phyloP scores from a whole-genome alignment of 2,329 filamentous ascomycete species.

The Blastomyces percursus region DNA sequence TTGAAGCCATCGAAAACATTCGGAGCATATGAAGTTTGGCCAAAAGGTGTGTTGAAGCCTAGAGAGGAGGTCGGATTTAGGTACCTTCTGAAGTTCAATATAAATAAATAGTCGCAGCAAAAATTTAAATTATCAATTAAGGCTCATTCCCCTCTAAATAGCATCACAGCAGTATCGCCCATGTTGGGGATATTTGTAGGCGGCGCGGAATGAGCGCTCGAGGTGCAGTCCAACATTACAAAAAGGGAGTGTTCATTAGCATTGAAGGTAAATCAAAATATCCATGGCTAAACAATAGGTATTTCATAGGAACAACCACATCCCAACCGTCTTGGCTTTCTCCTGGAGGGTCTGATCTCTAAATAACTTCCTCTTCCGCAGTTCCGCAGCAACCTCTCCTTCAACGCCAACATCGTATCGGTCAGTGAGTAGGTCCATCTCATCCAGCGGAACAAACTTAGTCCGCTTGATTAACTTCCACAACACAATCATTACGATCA shows the following conservation, averaged over 20 bases:
- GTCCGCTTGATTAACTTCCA: slow-evolving; percentile 46
- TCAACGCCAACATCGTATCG: slow-evolving; percentile 24
- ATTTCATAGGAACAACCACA: slow-evolving; percentile 31
- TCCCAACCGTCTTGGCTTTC: slow-evolving; percentile 25
- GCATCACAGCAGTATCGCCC: too few relatives aligned
- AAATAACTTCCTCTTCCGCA: slow-evolving; percentile 16
- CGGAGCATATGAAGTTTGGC: neutral
- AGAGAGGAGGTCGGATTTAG: too few relatives aligned
- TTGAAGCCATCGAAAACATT: neutral
- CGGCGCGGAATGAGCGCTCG: too few relatives aligned
- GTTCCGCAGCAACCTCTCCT: slow-evolving; percentile 21
- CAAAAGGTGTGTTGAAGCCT: too few relatives aligned
- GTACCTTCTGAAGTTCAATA: too few relatives aligned
- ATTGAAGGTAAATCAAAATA: neutral
- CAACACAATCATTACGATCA: slow-evolving; percentile 43
- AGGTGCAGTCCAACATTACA: neutral
- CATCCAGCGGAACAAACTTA: slow-evolving; percentile 33
- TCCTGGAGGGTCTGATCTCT: slow-evolving; percentile 14
- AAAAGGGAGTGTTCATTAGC: neutral
- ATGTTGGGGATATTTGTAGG: too few relatives aligned
- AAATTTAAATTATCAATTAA: too few relatives aligned
- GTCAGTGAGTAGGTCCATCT: slow-evolving; percentile 45
- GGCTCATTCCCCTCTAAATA: too few relatives aligned
- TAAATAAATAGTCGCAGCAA: too few relatives aligned
- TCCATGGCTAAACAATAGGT: neutral